Evolutionary conservation across 2,329 filamentous ascomycete genomes (phyloP).

Genomic region (Aspergillus fijiensis): DNA sequence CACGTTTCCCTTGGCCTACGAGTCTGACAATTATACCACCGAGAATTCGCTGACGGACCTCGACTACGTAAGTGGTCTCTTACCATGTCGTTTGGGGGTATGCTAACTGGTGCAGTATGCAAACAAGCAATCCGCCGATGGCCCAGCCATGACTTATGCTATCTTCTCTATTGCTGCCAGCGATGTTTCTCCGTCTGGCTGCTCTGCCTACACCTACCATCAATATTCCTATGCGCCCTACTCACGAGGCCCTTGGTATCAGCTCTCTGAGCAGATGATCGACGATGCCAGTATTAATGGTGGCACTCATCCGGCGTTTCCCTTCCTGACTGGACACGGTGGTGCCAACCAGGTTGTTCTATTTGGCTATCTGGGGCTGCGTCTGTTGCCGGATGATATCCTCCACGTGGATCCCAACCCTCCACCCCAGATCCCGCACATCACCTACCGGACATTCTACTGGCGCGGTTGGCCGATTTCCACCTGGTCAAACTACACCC

Average conservation of each 20-base stretch:
- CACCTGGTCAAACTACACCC: slow-evolving; percentile 61
- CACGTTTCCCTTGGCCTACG: slow-evolving; percentile 63
- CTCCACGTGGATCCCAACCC: slow-evolving; percentile 63
- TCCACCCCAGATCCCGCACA: slow-evolving; percentile 62
- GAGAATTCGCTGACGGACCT: slow-evolving; percentile 56
- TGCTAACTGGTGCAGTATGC: slow-evolving; percentile 54
- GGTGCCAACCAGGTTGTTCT: slow-evolving; percentile 67
- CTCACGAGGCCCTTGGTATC: slow-evolving; percentile 65
- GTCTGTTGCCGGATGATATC: slow-evolving; percentile 59
- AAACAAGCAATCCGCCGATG: slow-evolving; percentile 65
- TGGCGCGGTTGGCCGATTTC: slow-evolving; percentile 65
- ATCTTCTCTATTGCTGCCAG: slow-evolving; percentile 68
- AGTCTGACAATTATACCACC: slow-evolving; percentile 49
- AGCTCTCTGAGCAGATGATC: slow-evolving; percentile 67
- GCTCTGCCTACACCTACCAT: slow-evolving; percentile 67
- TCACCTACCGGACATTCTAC: slow-evolving; percentile 64
- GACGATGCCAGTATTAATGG: slow-evolving; percentile 63
- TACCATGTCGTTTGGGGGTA: not conserved
- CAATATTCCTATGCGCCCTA: slow-evolving; percentile 65
- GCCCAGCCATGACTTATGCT: slow-evolving; percentile 72
- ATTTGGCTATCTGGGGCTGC: slow-evolving; percentile 66
- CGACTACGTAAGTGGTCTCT: slow-evolving; percentile 54
- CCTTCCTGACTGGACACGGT: slow-evolving; percentile 70
- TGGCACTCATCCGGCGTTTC: slow-evolving; percentile 66
- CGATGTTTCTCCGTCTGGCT: slow-evolving; percentile 64